These are phyloP conservation scores for Fraxinus latifolia DNA, from an alignment of 305 asterid species.

Conservation along the genomic window DNA sequence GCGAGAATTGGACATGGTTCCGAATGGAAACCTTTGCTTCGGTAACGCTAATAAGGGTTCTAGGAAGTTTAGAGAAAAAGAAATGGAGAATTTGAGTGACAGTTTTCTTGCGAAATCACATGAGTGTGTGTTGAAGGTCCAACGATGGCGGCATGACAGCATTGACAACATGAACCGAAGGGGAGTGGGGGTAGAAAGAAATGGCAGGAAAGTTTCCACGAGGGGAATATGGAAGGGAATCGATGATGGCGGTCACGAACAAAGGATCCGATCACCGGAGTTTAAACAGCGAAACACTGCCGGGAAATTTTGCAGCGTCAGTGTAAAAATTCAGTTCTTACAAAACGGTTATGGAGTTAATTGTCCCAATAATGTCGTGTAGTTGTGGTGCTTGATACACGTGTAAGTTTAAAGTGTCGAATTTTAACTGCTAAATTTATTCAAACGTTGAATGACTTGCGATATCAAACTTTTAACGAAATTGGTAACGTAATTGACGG, in stretches of 20 bases:
- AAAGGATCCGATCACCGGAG: not conserved
- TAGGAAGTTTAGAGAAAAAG: not conserved
- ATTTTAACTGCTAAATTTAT: no score
- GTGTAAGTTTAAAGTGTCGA: no score
- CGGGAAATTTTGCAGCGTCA: no score
- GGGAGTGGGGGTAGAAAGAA: not conserved
- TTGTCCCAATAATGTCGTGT: no score
- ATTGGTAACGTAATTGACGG: no score
- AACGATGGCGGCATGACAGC: constrained; percentile 20
- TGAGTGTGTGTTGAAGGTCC: not conserved
- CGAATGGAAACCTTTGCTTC: constrained; percentile 9
- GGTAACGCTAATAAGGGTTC: constrained; percentile 6
- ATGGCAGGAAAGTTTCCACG: constrained; percentile 21
- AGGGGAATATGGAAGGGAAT: not conserved
- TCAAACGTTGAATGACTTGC: no score
- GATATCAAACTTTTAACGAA: no score
- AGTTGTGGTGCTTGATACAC: no score
- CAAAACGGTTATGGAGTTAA: no score
- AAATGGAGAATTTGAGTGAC: not conserved
- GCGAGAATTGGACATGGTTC: constrained; percentile 28
- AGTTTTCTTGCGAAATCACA: not conserved
- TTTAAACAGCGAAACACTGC: not conserved
- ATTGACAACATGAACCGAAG: constrained; percentile 23
- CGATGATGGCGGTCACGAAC: not conserved
- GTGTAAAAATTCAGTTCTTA: no score